Conservation (phyloP, 2,329 filamentous ascomycete species). For the Moelleriella libera region DNA sequence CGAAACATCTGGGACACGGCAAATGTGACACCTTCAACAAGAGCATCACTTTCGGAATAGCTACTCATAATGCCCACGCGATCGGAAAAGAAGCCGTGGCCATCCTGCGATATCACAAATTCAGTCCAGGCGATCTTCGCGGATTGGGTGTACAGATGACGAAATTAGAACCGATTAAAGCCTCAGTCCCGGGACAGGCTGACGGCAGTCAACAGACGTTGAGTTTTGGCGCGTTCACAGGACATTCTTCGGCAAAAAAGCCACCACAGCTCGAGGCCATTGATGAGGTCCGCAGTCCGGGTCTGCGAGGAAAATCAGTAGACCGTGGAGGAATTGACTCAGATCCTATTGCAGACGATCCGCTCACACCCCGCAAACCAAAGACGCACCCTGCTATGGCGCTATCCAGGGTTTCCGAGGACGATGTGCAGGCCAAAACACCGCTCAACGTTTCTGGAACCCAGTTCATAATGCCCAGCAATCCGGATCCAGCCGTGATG, state of each 20-base stretch:
- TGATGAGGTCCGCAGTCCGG: conserved; percentile 29
- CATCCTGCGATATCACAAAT: conserved; percentile 66
- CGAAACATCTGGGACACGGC: conserved; percentile 88
- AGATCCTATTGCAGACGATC: conserved; percentile 43
- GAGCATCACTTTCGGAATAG: conserved; percentile 66
- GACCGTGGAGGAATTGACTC: conserved; percentile 14
- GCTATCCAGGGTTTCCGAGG: conserved; percentile 32
- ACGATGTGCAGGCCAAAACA: conserved; percentile 42
- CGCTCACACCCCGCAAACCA: conserved; percentile 36
- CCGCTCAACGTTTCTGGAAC: conserved; percentile 72
- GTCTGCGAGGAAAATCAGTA: conserved; percentile 12
- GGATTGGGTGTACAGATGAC: conserved; percentile 90
- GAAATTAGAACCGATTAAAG: conserved; percentile 70
- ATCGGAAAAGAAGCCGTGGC: conserved; percentile 75
- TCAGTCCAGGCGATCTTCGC: conserved; percentile 84
- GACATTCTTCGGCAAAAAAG: conserved; percentile 24
- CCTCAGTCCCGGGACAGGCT: conserved; percentile 14
- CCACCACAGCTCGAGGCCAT: conserved; percentile 29
- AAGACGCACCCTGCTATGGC: conserved; percentile 39
- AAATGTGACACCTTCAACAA: conserved; percentile 94
- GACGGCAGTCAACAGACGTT: conserved; percentile 71
- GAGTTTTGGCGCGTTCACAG: conserved; percentile 47
- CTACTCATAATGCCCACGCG: conserved; percentile 59
- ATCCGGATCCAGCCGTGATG: conserved; percentile 69
- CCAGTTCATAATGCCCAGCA: conserved; percentile 79